Evolutionary conservation across 805 yeast genomes (phyloP), one percentile per base, ranked within the genome.

Genomic region (Myxozyma vanderwaltii): DNA sequence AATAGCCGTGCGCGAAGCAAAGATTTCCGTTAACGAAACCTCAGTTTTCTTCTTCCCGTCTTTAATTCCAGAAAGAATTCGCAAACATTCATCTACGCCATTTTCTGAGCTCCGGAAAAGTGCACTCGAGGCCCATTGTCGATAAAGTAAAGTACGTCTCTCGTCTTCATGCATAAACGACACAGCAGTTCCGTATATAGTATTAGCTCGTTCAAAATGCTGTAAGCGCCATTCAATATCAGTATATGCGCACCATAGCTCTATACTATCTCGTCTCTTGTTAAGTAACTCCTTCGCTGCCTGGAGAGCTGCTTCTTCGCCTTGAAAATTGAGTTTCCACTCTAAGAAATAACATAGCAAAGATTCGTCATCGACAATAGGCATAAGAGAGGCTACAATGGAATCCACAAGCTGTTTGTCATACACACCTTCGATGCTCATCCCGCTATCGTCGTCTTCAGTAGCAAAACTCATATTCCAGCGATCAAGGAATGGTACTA

Each of bases 231-330:
- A 58, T 41, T 50, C 62, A 10, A 51, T 7, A 10, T 21, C 35
- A 8, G 59, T 52, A 40, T 58, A 61, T 12, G 44, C 23, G 19
- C 54, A 27, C 64, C 64, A 61, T 5, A 61, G 41, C 24, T 19
- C 23, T 4, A 57, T 31, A 19, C 54, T 33, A n/a, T 46, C 51
- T 12, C 52, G 53, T n/a, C 27, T 26, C 13, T 33, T 35, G 23
- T 47, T 48, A 13, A 59, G 45, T 27, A 59, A 19, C 36, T 43
- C 13, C 24, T 51, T 56, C 19, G 63, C 53, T 23, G 38, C 36
- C 12, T 31, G 24, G n/a, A 36, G 36, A 4, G 45, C 39, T 21
- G 31, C 8, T 12, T 47, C 29, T 12, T 23, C 38, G n/a, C 17
- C 47, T 27, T 13, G 47, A 8, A 36, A 4, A 10, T 31, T 19